A percentile compares a stretch with the other conserved stretches of the same genome.
These are phyloP conservation scores for Hypoxylon cercidicola DNA, from an alignment of 495 filamentous ascomycete genomes.

Conservation along the genomic window DNA sequence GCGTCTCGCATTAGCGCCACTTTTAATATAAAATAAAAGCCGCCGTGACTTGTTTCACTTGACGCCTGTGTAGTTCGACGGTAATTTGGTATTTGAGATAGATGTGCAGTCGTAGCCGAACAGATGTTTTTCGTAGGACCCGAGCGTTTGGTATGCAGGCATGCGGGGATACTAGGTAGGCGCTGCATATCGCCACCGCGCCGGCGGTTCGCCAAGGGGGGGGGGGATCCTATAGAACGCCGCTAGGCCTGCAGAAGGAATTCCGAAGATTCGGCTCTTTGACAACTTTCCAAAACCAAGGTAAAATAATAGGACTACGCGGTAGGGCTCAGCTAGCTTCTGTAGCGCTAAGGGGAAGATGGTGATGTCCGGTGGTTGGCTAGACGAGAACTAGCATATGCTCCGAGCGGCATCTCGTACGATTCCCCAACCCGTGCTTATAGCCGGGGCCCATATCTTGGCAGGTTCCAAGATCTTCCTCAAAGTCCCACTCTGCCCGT, in stretches of 20 bases:
- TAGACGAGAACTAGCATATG: slow-evolving; percentile 12
- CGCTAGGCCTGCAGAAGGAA: too few species aligned
- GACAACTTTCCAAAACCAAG: too few species aligned
- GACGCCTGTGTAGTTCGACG: neutral
- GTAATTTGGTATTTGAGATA: neutral
- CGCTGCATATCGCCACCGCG: too few species aligned
- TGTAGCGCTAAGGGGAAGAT: too few species aligned
- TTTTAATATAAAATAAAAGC: neutral
- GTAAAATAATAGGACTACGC: too few species aligned
- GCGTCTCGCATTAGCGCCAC: slow-evolving; percentile 3
- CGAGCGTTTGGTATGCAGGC: too few species aligned
- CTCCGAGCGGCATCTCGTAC: slow-evolving; percentile 30
- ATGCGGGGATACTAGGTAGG: too few species aligned
- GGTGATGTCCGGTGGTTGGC: slow-evolving; percentile 17
- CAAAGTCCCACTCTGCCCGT: slow-evolving; percentile 11
- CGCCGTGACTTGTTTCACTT: neutral
- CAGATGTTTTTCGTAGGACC: neutral
- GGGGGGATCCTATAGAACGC: too few species aligned
- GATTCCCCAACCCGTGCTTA: slow-evolving; percentile 28
- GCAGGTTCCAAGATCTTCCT: slow-evolving; percentile 22
- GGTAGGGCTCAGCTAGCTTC: too few species aligned
- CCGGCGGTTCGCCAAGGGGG: too few species aligned
- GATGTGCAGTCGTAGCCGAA: too few species aligned
- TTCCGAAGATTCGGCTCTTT: too few species aligned
- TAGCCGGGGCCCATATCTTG: slow-evolving; percentile 29